Conservation (phyloP, 2,329 filamentous ascomycete genomes). For the Pyrenophora tritici-repentis region DNA sequence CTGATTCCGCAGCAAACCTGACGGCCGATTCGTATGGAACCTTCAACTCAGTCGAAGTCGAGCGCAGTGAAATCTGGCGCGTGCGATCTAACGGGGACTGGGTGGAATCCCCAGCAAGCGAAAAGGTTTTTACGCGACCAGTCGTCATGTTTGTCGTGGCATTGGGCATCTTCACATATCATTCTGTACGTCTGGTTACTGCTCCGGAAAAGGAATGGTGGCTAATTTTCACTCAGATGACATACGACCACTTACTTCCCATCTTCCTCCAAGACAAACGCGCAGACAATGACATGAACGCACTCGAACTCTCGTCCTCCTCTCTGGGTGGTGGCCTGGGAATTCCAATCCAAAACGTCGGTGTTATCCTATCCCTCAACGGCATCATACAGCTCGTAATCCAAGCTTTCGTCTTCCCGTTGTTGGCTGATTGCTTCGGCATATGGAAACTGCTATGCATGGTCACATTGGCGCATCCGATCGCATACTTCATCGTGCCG, state of each 20-base stretch:
- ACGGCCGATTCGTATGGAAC: conserved; percentile 81
- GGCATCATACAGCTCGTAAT: conserved; percentile 74
- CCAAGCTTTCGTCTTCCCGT: conserved; percentile 72
- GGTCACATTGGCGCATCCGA: conserved; percentile 68
- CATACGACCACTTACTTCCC: conserved; percentile 86
- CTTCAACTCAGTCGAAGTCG: conserved; percentile 63
- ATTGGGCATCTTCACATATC: conserved; percentile 88
- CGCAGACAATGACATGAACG: conserved; percentile 40
- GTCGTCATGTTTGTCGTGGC: conserved; percentile 80
- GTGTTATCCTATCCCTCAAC: conserved; percentile 70
- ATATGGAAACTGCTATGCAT: conserved; percentile 70
- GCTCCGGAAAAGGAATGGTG: not conserved
- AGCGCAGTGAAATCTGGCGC: conserved; percentile 59
- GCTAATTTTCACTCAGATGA: conserved; percentile 62
- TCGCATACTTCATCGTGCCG: conserved; percentile 71
- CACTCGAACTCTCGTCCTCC: conserved; percentile 30
- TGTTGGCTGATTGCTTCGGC: conserved; percentile 66
- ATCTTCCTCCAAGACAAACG: conserved; percentile 88
- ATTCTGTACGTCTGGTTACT: conserved; percentile 57
- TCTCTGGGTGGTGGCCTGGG: conserved; percentile 66
- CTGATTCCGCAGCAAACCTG: conserved; percentile 73
- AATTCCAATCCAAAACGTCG: conserved; percentile 68
- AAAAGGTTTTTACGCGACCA: conserved; percentile 63
- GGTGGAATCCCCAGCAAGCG: conserved; percentile 38
- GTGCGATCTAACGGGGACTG: conserved; percentile 55